A percentile compares a stretch with the other conserved stretches of the same genome.
These are phyloP conservation scores for Lachnum nothofagi DNA, from an alignment of 2,329 filamentous ascomycete genomes.

Conservation along the genomic window DNA sequence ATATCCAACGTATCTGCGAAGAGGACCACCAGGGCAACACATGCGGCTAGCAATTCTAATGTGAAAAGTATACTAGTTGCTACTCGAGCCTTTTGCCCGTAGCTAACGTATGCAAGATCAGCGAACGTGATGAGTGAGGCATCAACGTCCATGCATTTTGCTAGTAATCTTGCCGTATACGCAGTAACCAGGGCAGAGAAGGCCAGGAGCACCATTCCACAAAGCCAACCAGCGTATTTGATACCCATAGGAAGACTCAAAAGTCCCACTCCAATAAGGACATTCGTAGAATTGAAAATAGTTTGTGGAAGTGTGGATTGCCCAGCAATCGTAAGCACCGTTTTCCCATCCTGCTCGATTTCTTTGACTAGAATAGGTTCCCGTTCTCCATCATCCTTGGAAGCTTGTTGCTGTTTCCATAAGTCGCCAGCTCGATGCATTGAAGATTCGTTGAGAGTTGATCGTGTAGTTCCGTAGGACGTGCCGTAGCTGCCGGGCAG, in stretches of 20 bases:
- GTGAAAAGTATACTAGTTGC: conserved; percentile 82
- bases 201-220: conserved; percentile 69
- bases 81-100: conserved; percentile 74
- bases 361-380: conserved; percentile 83
- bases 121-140: conserved; percentile 86
- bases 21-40: conserved; percentile 84
- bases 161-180: conserved; percentile 80
- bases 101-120: conserved; percentile 86
- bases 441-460: conserved; percentile 35
- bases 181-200: conserved; percentile 71
- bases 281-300: conserved; percentile 81
- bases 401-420: conserved; percentile 45
- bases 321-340: conserved; percentile 78
- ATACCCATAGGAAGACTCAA: conserved; percentile 84
- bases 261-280: conserved; percentile 83
- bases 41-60: conserved; percentile 79
- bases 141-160: conserved; percentile 84
- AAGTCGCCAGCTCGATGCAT: conserved; percentile 49
- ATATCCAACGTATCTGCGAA: conserved; percentile 85
- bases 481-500: conserved; percentile 68
- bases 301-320: conserved; percentile 95
- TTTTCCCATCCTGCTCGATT: conserved; percentile 79
- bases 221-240: conserved; percentile 81
- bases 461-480: conserved; percentile 50
- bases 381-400: conserved; percentile 52